Percentiles rank a stretch among this genome's conserved stretches.
These are phyloP conservation scores for Amanita brunnescens DNA, from an alignment of 768 basidiomycete species.

Conservation along the genomic window DNA sequence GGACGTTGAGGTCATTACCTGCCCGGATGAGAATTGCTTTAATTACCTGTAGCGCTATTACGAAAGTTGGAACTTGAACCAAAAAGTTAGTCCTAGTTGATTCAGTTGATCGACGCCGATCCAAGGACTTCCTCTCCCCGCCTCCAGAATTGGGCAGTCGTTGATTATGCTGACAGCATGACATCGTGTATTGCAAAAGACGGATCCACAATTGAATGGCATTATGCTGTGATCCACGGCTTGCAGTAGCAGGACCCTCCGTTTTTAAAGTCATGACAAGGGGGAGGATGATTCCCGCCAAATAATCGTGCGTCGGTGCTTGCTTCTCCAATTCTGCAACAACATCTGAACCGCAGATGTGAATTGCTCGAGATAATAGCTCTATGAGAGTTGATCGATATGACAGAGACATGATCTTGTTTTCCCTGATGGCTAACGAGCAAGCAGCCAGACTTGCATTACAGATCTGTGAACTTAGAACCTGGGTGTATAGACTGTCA, in stretches of 20 bases:
- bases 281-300: slow-evolving; percentile 59
- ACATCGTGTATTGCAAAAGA: slow-evolving; percentile 49
- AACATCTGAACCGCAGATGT: slow-evolving; percentile 43
- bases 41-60: slow-evolving; percentile 54
- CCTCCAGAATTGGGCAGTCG: slow-evolving; percentile 16
- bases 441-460: slow-evolving; percentile 39
- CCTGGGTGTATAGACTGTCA: slow-evolving; percentile 40
- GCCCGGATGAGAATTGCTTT: slow-evolving; percentile 61
- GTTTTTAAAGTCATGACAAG: slow-evolving; percentile 48
- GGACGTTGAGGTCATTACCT: slow-evolving; percentile 45
- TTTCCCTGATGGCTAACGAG: slow-evolving; percentile 34
- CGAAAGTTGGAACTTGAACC: slow-evolving; percentile 31
- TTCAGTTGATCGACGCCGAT: slow-evolving; percentile 21
- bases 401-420: slow-evolving; percentile 29
- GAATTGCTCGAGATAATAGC: slow-evolving; percentile 35
- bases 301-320: slow-evolving; percentile 46
- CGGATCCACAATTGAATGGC: slow-evolving; percentile 50
- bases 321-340: slow-evolving; percentile 49
- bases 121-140: slow-evolving; percentile 35
- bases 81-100: slow-evolving; percentile 10
- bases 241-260: slow-evolving; percentile 31
- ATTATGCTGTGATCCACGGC: slow-evolving; percentile 37
- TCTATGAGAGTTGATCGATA: slow-evolving; percentile 31
- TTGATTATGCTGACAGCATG: slow-evolving; percentile 35
- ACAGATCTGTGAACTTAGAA: slow-evolving; percentile 38